Evolutionary conservation across 164 flowering plant genomes (phyloP).

Genomic region (Paratinospora sagittata): DNA sequence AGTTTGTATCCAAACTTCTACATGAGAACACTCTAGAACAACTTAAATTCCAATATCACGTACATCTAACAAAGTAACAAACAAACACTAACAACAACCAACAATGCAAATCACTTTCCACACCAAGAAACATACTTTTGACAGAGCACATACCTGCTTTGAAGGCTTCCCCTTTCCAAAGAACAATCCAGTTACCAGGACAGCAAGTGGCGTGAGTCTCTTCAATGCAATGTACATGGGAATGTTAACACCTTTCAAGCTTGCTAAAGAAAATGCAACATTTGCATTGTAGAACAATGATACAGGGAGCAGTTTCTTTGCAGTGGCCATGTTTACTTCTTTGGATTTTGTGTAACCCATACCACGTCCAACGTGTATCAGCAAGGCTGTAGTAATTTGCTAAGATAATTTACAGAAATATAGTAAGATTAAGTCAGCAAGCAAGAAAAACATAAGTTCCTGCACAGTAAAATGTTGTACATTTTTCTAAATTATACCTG

Average conservation of each 20-base stretch:
- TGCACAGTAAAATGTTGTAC: neutral
- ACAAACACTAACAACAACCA: neutral
- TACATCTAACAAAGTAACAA: neutral
- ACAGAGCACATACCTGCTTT: constrained; percentile 50
- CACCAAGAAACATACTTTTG: neutral
- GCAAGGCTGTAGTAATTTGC: constrained; percentile 86
- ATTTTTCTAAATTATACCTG: constrained; percentile 44
- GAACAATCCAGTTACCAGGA: constrained; percentile 75
- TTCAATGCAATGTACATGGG: constrained; percentile 99
- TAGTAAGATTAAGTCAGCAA: constrained; percentile 5
- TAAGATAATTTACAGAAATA: constrained; percentile 19
- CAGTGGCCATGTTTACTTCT: constrained; percentile 49
- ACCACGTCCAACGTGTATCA: constrained; percentile 72
- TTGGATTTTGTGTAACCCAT: constrained; percentile 65
- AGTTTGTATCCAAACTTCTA: too few relatives aligned
- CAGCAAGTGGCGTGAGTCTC: constrained; percentile 98
- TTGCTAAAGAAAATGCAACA: constrained; percentile 95
- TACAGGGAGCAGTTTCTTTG: constrained; percentile 71
- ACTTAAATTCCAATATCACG: neutral
- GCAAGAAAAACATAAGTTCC: neutral
- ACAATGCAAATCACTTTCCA: neutral
- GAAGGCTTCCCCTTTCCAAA: constrained; percentile 85
- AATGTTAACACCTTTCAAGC: constrained; percentile 96
- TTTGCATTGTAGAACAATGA: constrained; percentile 92
- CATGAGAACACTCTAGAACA: neutral